Conservation (phyloP, 179 eudicot species). For the Dionaea muscipula region DNA sequence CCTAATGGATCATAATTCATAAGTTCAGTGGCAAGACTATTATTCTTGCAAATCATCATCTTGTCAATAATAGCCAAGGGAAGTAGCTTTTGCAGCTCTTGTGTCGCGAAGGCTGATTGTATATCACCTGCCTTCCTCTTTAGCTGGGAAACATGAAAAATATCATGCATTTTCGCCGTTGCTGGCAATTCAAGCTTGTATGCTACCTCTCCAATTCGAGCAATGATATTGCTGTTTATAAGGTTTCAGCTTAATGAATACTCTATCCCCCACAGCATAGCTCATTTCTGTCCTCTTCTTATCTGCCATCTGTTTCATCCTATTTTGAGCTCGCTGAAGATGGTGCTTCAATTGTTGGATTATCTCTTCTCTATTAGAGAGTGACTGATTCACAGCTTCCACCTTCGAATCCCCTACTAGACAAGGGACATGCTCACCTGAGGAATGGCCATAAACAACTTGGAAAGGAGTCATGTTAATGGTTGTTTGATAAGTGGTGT, state of each 20-base stretch:
- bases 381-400: background rate
- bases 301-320: slow-evolving; percentile 1
- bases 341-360: background rate
- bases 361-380: background rate
- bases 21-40: no score
- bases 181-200: background rate
- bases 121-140: background rate
- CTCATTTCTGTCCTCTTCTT: background rate
- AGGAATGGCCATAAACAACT: background rate
- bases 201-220: background rate
- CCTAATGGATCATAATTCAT: no score
- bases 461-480: background rate
- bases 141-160: slow-evolving; percentile 1
- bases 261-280: background rate
- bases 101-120: no score
- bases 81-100: no score
- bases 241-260: slow-evolving; percentile 2
- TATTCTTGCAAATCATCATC: no score
- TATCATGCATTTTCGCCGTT: background rate
- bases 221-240: background rate
- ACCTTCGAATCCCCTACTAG: background rate
- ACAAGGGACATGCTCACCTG: background rate
- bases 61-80: no score
- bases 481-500: slow-evolving; percentile 1
- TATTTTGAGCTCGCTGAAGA: background rate